These are phyloP conservation scores for Candida mesenterica DNA, from an alignment of 1,139 yeast species.

Conservation along the genomic window DNA sequence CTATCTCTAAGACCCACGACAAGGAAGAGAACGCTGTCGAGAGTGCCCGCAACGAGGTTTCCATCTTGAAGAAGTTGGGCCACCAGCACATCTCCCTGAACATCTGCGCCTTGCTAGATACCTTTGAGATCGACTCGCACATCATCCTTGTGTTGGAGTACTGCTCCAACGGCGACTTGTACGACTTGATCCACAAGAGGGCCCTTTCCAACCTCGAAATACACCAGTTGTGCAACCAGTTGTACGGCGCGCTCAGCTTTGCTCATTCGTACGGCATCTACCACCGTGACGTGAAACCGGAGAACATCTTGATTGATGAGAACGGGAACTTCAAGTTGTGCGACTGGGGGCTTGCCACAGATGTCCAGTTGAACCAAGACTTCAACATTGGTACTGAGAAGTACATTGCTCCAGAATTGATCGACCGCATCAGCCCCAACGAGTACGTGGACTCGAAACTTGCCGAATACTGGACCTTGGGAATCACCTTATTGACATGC, in stretches of 20 bases:
- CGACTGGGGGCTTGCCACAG: constrained; percentile 58
- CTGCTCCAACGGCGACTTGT: constrained; percentile 50
- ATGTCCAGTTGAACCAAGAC: constrained; percentile 33
- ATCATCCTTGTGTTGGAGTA: constrained; percentile 49
- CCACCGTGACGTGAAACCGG: constrained; percentile 58
- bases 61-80: constrained; percentile 36
- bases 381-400: constrained; percentile 57
- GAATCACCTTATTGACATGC: constrained; percentile 44
- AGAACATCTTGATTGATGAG: constrained; percentile 44
- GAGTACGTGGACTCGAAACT: constrained; percentile 30
- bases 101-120: constrained; percentile 45
- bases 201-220: constrained; percentile 14
- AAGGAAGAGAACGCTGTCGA: constrained; percentile 12
- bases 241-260: constrained; percentile 38
- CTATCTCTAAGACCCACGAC: constrained; percentile 22
- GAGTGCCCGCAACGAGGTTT: constrained; percentile 49
- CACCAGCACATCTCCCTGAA: constrained; percentile 28
- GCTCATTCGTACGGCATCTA: constrained; percentile 45
- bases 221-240: constrained; percentile 28
- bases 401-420: constrained; percentile 55
- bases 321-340: constrained; percentile 47
- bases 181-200: constrained; percentile 39
- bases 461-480: constrained; percentile 42
- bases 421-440: constrained; percentile 22
- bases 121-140: constrained; percentile 41